Base-by-base conservation (phyloP, 176 grass and related monocot species). In the Paspalum notatum region DNA sequence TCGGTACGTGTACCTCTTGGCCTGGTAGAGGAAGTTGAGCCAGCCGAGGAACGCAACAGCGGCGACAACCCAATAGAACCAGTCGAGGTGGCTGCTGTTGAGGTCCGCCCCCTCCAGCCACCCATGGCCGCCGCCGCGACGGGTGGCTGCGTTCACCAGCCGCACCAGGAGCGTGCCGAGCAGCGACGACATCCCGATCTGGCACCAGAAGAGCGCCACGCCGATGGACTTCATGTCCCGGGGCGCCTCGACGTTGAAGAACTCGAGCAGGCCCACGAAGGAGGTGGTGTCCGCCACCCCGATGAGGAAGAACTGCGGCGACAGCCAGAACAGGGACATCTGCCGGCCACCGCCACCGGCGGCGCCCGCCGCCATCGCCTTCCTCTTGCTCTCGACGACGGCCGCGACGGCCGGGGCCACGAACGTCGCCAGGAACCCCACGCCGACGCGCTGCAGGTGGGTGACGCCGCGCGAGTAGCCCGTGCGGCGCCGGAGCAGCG, bases 31-130 rank as follows among this genome's bases (percentile, higher is more conserved):
- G 39, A 76, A 95, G 56, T 92, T 95, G 2, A 85, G 72, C 26
- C 87, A 85, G 4, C 62, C 82, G 5, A 88, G 47, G 18, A 84
- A 18, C 2, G 83, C 78, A 16, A 95, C 76, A 5, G 71, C 74
- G 0, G 86, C 55, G n/a, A 92, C 62, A 5, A 92, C 56, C 75
- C 89, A 87, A 54, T 95, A 95, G 77, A 95, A 95, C 4, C 73
- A 54, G 66, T 95, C 90, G n/a, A 95, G 90, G 20, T 64, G 85
- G 43, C 84, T 87, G 41, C 16, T 83, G 49, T 95, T 85, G 69
- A 95, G 82, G 41, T 48, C 71, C 11, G 41, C 69, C 8, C 93
- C 93, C 59, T 87, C 87, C 7, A 95, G 73, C 93, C 93, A 95
- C 37, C 83, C 81, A 13, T 24, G 57, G 11, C 21, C 22, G 11